These are phyloP conservation scores for Zangia roseola DNA, from an alignment of 768 basidiomycete species.

Conservation along the genomic window DNA sequence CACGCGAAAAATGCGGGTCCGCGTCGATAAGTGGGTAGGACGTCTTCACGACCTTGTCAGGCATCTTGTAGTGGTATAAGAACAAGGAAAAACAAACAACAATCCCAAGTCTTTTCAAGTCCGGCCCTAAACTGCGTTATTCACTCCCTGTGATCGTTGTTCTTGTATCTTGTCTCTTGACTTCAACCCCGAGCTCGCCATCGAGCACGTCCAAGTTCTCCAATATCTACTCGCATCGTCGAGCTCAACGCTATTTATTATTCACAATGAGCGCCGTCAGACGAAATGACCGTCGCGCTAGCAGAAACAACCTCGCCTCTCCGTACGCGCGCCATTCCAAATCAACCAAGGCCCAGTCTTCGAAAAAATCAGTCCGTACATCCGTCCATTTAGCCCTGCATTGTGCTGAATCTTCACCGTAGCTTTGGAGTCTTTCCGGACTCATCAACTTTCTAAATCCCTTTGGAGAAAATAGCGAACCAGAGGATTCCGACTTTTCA, in stretches of 20 bases:
- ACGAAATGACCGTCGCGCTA: slow-evolving; percentile 40
- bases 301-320: slow-evolving; percentile 40
- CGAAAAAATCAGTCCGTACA: slow-evolving; percentile 49
- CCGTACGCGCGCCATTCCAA: slow-evolving; percentile 53
- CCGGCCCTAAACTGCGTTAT: slow-evolving; percentile 33
- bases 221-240: neutral
- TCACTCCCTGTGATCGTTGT: slow-evolving; percentile 21
- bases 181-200: slow-evolving; percentile 10
- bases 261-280: slow-evolving; percentile 58
- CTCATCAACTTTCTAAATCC: slow-evolving; percentile 55
- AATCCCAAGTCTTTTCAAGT: slow-evolving; percentile 7
- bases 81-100: slow-evolving; percentile 4
- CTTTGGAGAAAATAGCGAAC: slow-evolving; percentile 27
- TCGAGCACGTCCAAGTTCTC: slow-evolving; percentile 1
- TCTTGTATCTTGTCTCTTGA: slow-evolving; percentile 21
- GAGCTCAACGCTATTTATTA: slow-evolving; percentile 11
- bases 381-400: neutral
- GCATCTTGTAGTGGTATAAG: slow-evolving; percentile 25
- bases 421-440: slow-evolving; percentile 53
- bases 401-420: slow-evolving; percentile 10
- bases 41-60: slow-evolving; percentile 52
- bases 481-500: slow-evolving; percentile 20
- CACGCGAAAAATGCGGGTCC: slow-evolving; percentile 86
- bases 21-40: slow-evolving; percentile 91
- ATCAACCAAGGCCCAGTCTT: slow-evolving; percentile 22